Evolutionary conservation across 805 yeast species (phyloP).

Genomic region (Candida odintsovae): DNA sequence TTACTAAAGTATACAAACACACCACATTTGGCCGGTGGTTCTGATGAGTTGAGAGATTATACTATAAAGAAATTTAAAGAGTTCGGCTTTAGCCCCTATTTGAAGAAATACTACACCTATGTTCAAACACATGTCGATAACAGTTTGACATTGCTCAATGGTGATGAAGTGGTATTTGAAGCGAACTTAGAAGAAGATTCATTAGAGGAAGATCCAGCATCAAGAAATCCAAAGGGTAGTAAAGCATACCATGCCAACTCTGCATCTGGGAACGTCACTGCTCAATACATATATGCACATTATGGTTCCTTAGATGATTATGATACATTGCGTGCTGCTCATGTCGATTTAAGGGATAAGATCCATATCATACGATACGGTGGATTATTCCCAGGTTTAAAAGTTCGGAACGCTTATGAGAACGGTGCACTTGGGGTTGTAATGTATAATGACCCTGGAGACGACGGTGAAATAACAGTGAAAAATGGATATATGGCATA

Average conservation of each 20-base stretch:
- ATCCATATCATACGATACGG: conserved; percentile 57
- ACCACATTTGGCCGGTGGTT: conserved; percentile 33
- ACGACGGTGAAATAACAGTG: conserved; percentile 51
- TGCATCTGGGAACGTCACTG: conserved; percentile 54
- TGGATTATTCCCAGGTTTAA: conserved; percentile 43
- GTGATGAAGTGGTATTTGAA: conserved; percentile 33
- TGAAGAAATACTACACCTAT: conserved; percentile 54
- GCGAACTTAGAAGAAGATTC: conserved; percentile 45
- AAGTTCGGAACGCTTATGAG: conserved; percentile 55
- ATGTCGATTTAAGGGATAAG: conserved; percentile 44
- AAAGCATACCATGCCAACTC: conserved; percentile 62
- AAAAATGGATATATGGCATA: conserved; percentile 50
- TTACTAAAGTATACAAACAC: conserved; percentile 16
- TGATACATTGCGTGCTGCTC: conserved; percentile 29
- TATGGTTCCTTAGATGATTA: conserved; percentile 58
- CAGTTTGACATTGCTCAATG: conserved; percentile 31
- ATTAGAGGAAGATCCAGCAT: conserved; percentile 36
- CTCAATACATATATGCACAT: conserved; percentile 52
- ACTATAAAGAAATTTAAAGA: conserved; percentile 44
- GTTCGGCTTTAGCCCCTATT: conserved; percentile 43
- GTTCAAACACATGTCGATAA: conserved; percentile 46
- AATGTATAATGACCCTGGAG: conserved; percentile 48
- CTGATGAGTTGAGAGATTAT: conserved; percentile 38
- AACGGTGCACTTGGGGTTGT: conserved; percentile 58
- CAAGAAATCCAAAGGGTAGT: conserved; percentile 37